phyloP scores from a whole-genome alignment of 768 basidiomycete genomes.

The Vishniacozyma victoriae region DNA sequence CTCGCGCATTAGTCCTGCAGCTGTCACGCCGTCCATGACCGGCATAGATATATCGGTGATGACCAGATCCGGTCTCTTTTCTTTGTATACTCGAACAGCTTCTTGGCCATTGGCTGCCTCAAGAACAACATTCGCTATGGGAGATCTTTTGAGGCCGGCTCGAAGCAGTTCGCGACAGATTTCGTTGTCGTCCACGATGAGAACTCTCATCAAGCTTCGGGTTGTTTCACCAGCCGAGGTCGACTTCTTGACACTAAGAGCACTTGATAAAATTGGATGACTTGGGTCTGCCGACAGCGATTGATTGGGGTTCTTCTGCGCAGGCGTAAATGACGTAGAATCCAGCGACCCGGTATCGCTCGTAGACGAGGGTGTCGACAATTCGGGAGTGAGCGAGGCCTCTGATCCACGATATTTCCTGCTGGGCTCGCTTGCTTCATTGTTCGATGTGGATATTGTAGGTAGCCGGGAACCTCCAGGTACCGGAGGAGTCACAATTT shows the following conservation, averaged over 20 bases:
- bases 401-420: neutral
- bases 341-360: too few species aligned
- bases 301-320: neutral
- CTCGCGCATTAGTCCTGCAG: constrained; percentile 24
- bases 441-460: too few species aligned
- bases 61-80: constrained; percentile 23
- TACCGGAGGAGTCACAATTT: too few species aligned
- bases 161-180: constrained; percentile 26
- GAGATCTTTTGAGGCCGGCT: constrained; percentile 10
- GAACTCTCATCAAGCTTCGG: constrained; percentile 20
- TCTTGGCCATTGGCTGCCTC: constrained; percentile 24
- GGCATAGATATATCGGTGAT: constrained; percentile 42
- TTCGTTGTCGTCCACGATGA: constrained; percentile 32
- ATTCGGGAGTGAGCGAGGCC: neutral
- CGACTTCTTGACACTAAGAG: too few species aligned
- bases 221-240: too few species aligned
- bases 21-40: constrained; percentile 31
- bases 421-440: too few species aligned
- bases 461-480: too few species aligned
- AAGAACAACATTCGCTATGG: constrained; percentile 4
- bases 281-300: neutral
- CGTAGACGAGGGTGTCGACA: neutral
- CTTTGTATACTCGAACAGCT: constrained; percentile 19
- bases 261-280: too few species aligned
- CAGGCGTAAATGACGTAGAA: neutral